These are phyloP conservation scores for Phoma sp. DNA, from an alignment of 2,329 filamentous ascomycete species.

Conservation along the genomic window DNA sequence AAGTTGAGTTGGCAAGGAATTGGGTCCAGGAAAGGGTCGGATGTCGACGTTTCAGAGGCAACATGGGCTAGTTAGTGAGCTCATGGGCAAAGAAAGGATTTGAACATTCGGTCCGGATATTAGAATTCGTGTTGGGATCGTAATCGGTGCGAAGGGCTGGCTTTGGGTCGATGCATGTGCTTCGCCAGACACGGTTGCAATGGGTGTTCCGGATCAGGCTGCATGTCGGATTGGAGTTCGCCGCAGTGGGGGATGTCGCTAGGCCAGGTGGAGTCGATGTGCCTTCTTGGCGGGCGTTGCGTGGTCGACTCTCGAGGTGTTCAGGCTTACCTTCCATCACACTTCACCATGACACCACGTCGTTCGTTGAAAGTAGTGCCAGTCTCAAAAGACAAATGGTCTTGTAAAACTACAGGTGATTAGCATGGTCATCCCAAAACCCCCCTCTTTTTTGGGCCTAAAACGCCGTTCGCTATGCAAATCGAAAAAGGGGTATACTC, in stretches of 20 bases:
- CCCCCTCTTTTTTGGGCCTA: slow-evolving; percentile 15
- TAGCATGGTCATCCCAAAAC: slow-evolving; percentile 17
- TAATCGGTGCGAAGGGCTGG: background rate
- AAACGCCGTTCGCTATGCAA: slow-evolving; percentile 30
- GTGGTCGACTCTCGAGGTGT: background rate
- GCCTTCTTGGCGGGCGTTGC: background rate
- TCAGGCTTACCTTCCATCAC: slow-evolving; percentile 13
- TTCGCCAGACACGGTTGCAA: background rate
- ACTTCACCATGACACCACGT: slow-evolving; percentile 18
- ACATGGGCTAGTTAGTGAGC: too few relatives aligned
- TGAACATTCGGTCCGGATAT: too few relatives aligned
- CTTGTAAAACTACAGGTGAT: slow-evolving; percentile 23
- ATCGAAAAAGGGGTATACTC: slow-evolving; percentile 25
- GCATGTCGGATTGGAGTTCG: background rate
- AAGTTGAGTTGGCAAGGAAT: too few relatives aligned
- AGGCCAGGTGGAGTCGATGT: background rate
- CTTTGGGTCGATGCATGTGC: background rate
- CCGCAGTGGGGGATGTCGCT: background rate
- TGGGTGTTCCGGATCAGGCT: background rate
- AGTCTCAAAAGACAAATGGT: slow-evolving; percentile 9
- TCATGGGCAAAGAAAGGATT: too few relatives aligned
- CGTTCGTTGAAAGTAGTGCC: background rate
- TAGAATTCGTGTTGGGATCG: background rate
- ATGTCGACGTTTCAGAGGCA: too few relatives aligned
- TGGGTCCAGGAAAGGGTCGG: too few relatives aligned